These are phyloP conservation scores for Xylaria multiplex DNA, from an alignment of 2,329 filamentous ascomycete genomes.

Conservation along the genomic window DNA sequence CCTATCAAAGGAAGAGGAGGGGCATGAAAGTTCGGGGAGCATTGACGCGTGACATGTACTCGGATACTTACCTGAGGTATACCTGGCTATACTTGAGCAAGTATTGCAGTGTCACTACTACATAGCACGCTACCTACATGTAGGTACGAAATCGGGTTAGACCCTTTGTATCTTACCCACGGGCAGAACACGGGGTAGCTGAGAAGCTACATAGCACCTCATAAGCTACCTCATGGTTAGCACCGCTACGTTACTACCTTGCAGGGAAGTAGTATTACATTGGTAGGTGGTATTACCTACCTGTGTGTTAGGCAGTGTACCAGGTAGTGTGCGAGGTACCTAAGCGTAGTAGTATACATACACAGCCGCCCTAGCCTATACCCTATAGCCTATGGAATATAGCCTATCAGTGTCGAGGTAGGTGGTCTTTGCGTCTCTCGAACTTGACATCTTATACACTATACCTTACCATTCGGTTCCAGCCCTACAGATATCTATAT, in stretches of 20 bases:
- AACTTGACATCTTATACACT: not conserved
- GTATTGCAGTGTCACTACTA: constrained; percentile 4
- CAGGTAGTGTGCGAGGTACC: not conserved
- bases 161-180: constrained; percentile 4
- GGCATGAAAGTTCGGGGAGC: not conserved
- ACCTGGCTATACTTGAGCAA: constrained; percentile 4
- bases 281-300: not conserved
- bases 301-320: not conserved
- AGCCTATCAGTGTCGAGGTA: no score
- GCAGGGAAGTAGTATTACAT: no score
- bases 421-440: constrained; percentile 12
- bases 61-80: constrained; percentile 14
- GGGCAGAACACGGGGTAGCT: no score
- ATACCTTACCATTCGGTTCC: not conserved
- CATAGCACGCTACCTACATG: no score
- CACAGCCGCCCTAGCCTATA: no score
- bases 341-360: no score
- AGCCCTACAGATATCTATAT: constrained; percentile 27
- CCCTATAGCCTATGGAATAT: no score
- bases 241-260: not conserved
- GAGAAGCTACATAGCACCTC: no score
- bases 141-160: not conserved
- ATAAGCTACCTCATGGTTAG: no score
- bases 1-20: constrained; percentile 5
- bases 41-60: constrained; percentile 22